Conservation (phyloP, 129 eudicot species). For the Helichrysum umbraculigerum region DNA sequence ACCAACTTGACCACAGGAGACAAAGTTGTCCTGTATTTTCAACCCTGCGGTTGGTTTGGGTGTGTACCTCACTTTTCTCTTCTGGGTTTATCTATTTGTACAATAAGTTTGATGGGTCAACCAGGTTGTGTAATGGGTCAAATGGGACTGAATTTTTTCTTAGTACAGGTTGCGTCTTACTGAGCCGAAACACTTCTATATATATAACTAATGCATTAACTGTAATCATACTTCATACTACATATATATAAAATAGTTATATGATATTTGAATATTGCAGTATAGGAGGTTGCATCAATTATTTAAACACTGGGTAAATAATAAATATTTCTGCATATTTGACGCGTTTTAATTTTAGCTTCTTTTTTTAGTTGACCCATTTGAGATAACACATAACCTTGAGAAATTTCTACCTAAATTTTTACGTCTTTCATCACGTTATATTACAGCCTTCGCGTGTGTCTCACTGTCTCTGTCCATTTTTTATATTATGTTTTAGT, state of each 20-base stretch:
- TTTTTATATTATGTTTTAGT: too few species aligned
- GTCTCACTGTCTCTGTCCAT: background rate
- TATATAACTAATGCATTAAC: too few species aligned
- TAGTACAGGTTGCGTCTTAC: background rate
- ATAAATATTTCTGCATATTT: background rate
- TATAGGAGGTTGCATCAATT: background rate
- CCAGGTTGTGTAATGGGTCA: background rate
- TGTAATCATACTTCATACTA: too few species aligned
- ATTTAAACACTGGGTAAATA: background rate
- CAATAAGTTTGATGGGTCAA: background rate
- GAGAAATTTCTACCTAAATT: background rate
- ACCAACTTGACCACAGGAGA: constrained; percentile 91
- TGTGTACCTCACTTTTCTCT: constrained; percentile 18
- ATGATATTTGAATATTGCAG: background rate
- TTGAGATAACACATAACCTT: background rate
- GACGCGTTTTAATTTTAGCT: background rate
- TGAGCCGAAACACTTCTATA: background rate
- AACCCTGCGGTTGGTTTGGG: constrained; percentile 99
- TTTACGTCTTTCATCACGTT: background rate
- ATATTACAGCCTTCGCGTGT: background rate
- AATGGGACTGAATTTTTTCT: background rate
- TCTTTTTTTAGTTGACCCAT: background rate
- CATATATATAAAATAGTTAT: too few species aligned
- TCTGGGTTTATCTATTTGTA: background rate
- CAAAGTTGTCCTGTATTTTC: constrained; percentile 85